Evolutionary conservation across 495 filamentous ascomycete species (phyloP).

Genomic region (Penicillium crystallinum): DNA sequence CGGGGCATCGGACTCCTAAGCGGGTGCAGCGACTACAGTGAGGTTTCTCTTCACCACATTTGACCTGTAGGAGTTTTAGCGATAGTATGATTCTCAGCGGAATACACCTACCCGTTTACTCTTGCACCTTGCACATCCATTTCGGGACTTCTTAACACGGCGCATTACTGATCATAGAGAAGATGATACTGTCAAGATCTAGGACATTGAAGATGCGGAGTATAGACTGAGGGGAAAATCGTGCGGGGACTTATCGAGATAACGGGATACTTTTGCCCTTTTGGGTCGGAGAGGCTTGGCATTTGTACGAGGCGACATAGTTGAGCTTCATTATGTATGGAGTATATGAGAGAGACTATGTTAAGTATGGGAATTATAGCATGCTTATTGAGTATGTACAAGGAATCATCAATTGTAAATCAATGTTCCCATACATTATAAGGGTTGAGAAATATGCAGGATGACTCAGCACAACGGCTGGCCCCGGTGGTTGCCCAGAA

Average conservation of each 20-base stretch:
- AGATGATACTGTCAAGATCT: not conserved
- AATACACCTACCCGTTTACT: conserved; percentile 41
- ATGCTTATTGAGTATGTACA: no score
- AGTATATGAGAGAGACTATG: no score
- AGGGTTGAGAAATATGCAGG: not conserved
- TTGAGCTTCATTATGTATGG: no score
- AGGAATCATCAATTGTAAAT: no score
- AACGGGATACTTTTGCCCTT: conserved; percentile 14
- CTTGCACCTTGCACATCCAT: conserved; percentile 46
- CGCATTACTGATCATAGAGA: conserved; percentile 26
- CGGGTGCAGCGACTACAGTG: conserved; percentile 48
- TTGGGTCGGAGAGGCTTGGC: conserved; percentile 1
- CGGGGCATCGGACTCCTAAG: conserved; percentile 46
- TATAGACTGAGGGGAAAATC: not conserved
- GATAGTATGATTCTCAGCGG: not conserved
- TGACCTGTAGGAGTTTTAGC: conserved; percentile 33
- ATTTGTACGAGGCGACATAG: no score
- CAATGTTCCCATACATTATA: no score
- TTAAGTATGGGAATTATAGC: no score
- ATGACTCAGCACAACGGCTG: not conserved
- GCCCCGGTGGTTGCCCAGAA: not conserved
- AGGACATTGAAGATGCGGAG: conserved; percentile 5
- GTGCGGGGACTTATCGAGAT: conserved; percentile 14
- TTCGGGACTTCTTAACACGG: conserved; percentile 44
- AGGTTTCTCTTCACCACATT: conserved; percentile 53